A percentile compares a stretch with the other conserved stretches of the same genome.
phyloP scores from a whole-genome alignment of 2,329 filamentous ascomycete species.

The Xylariomycetidae sp. region DNA sequence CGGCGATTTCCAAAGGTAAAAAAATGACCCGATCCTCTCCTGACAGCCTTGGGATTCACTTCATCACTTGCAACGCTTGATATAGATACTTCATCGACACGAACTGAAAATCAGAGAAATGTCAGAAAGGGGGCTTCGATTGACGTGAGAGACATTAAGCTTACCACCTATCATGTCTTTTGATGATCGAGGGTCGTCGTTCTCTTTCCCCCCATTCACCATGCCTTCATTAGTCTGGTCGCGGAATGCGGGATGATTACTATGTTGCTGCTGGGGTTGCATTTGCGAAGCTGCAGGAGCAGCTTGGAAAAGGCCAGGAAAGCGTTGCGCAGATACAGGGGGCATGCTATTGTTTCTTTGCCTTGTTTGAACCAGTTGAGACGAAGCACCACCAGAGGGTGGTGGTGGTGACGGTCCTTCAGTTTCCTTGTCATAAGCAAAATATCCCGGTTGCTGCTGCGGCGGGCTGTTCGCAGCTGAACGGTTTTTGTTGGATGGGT shows the following conservation, averaged over 20 bases:
- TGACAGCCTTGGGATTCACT: conserved; percentile 28
- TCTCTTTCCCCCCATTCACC: conserved; percentile 29
- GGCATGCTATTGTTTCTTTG: conserved; percentile 31
- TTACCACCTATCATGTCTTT: conserved; percentile 47
- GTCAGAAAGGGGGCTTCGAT: too few relatives aligned
- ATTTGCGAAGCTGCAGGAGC: conserved; percentile 14
- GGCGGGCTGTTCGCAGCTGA: conserved; percentile 25
- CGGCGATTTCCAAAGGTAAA: conserved; percentile 31
- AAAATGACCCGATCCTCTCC: conserved; percentile 32
- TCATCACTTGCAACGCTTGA: conserved; percentile 37
- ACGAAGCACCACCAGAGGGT: conserved; percentile 8
- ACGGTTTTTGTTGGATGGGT: conserved; percentile 33
- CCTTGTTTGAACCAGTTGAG: conserved; percentile 16
- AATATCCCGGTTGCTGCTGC: conserved; percentile 27
- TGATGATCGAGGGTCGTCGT: conserved; percentile 37
- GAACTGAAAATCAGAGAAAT: too few relatives aligned
- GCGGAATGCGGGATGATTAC: conserved; percentile 29
- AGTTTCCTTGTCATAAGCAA: conserved; percentile 49
- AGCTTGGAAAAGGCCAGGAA: conserved; percentile 42
- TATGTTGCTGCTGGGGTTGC: conserved; percentile 12
- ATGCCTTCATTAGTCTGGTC: conserved; percentile 36
- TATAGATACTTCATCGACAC: conserved; percentile 37
- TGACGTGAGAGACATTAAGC: too few relatives aligned
- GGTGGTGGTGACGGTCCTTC: conserved; percentile 23
- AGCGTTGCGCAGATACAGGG: conserved; percentile 47